Evolutionary conservation across 2,329 filamentous ascomycete genomes (phyloP).

Genomic region (Verticillium isaacii): DNA sequence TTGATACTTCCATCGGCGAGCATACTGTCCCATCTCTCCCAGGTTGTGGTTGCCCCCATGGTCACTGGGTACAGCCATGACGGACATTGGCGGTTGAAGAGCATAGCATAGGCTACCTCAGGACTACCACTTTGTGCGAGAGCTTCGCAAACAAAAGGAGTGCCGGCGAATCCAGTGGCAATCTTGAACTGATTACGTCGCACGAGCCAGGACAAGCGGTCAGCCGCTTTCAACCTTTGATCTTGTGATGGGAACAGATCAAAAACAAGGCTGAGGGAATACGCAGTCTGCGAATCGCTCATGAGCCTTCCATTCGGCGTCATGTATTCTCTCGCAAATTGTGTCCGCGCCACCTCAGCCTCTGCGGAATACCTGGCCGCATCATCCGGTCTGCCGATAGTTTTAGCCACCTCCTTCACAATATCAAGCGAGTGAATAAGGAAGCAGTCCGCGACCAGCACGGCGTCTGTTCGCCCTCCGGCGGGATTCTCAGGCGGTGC

Average conservation of each 20-base stretch:
- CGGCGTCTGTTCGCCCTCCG: conserved; percentile 19
- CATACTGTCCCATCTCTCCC: conserved; percentile 37
- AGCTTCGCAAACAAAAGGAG: conserved; percentile 14
- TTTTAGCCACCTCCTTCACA: neutral
- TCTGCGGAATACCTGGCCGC: neutral
- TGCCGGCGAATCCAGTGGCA: conserved; percentile 18
- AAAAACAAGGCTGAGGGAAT: conserved; percentile 15
- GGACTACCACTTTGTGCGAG: neutral
- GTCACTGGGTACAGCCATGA: conserved; percentile 32
- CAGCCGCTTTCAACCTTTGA: neutral
- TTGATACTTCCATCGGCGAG: conserved; percentile 30
- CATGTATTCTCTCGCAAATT: conserved; percentile 18
- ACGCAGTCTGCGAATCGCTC: conserved; percentile 15
- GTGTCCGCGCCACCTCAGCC: neutral
- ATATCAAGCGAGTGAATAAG: conserved; percentile 14
- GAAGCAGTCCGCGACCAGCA: conserved; percentile 24
- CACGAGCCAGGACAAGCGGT: conserved; percentile 2
- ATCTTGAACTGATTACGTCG: conserved; percentile 6
- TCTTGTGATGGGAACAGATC: conserved; percentile 5
- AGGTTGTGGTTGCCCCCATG: conserved; percentile 34
- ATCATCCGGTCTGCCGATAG: neutral
- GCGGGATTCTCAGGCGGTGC: conserved; percentile 21
- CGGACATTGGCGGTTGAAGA: conserved; percentile 26
- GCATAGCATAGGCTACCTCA: conserved; percentile 27
- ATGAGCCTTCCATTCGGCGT: conserved; percentile 7